Evolutionary conservation across 2,329 filamentous ascomycete species (phyloP).

Genomic region (Calonectria multiphialidica): DNA sequence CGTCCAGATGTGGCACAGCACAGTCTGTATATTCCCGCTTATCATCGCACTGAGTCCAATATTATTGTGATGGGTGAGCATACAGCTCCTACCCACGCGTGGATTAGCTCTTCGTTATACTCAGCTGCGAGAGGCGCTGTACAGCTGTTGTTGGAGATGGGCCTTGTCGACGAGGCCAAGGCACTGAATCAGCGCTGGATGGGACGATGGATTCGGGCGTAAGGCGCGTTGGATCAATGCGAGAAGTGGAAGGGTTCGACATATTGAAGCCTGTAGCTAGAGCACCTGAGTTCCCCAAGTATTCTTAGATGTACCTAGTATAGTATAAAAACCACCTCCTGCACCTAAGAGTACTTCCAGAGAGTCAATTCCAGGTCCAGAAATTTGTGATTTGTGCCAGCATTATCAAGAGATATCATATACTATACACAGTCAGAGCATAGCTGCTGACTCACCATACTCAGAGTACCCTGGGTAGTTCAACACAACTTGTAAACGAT

Average conservation of each 20-base stretch:
- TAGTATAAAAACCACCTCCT: background rate
- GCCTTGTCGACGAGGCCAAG: slow-evolving; percentile 37
- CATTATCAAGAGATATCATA: background rate
- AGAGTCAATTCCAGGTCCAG: background rate
- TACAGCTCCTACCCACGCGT: slow-evolving; percentile 78
- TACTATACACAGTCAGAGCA: background rate
- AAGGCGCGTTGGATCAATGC: background rate
- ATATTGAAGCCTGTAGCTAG: background rate
- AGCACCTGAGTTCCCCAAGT: background rate
- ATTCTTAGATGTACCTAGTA: background rate
- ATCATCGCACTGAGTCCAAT: slow-evolving; percentile 75
- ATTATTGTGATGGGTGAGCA: slow-evolving; percentile 80
- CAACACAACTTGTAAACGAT: background rate
- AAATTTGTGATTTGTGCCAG: background rate
- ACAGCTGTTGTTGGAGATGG: slow-evolving; percentile 48
- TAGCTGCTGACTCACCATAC: background rate
- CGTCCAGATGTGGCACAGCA: slow-evolving; percentile 73
- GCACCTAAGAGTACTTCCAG: background rate
- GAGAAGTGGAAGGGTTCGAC: background rate
- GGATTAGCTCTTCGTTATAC: slow-evolving; percentile 77
- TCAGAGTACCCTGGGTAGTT: background rate
- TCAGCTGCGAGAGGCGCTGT: slow-evolving; percentile 75
- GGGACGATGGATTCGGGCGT: background rate
- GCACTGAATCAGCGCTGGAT: background rate
- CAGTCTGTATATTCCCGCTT: slow-evolving; percentile 77